These are phyloP conservation scores for Neofusicoccum laricinum DNA, from an alignment of 2,329 filamentous ascomycete species.

Conservation along the genomic window DNA sequence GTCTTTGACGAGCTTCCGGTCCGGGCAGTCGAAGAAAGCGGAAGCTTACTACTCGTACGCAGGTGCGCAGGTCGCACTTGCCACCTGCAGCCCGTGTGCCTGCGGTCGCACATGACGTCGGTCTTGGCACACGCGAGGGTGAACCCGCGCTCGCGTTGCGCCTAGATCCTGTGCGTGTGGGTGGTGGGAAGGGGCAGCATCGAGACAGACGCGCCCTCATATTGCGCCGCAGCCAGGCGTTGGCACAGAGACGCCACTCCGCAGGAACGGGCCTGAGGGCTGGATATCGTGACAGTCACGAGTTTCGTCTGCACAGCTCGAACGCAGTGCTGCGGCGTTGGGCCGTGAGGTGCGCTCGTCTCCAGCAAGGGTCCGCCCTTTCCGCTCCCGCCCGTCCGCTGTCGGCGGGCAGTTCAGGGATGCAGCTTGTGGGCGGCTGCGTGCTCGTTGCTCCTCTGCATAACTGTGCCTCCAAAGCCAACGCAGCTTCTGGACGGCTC, in stretches of 20 bases:
- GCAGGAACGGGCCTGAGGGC: background rate
- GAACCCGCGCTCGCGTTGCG: background rate
- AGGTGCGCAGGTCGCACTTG: background rate
- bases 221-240: background rate
- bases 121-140: background rate
- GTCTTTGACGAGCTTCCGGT: background rate
- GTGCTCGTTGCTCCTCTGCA: background rate
- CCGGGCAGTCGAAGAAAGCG: background rate
- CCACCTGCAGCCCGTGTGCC: background rate
- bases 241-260: background rate
- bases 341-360: background rate
- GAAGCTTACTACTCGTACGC: background rate
- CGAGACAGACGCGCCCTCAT: background rate
- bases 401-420: slow-evolving; percentile 4
- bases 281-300: background rate
- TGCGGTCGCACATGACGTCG: background rate
- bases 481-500: background rate
- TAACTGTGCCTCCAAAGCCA: background rate
- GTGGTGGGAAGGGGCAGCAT: background rate
- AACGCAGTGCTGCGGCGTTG: background rate
- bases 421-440: background rate
- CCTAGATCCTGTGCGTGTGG: background rate
- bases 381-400: slow-evolving; percentile 12
- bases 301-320: background rate
- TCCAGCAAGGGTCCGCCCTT: background rate